These are phyloP conservation scores for Seiridium unicorne DNA, from an alignment of 2,329 filamentous ascomycete genomes.

Conservation along the genomic window DNA sequence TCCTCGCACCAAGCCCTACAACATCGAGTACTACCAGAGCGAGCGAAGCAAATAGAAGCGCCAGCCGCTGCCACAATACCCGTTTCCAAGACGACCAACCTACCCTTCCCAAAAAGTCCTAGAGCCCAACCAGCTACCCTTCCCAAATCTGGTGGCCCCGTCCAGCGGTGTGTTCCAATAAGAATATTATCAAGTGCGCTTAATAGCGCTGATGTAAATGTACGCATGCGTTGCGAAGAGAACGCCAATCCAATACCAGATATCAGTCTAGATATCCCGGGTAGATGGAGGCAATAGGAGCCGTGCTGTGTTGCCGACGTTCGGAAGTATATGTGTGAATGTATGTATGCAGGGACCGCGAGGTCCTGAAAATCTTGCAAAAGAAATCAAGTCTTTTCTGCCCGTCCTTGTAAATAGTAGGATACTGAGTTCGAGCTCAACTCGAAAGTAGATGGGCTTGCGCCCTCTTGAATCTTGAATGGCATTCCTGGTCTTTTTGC, in stretches of 20 bases:
- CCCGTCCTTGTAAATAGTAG: no score
- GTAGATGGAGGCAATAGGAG: constrained; percentile 10
- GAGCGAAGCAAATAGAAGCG: constrained; percentile 7
- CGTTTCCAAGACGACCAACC: neutral
- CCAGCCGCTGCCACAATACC: constrained; percentile 13
- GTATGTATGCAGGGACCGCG: neutral
- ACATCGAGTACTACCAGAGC: neutral
- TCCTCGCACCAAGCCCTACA: no score
- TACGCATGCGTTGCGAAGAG: neutral
- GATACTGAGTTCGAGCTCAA: neutral
- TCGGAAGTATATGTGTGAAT: neutral
- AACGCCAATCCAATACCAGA: neutral
- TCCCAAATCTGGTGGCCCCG: neutral
- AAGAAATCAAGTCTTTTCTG: constrained; percentile 19
- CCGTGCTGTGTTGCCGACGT: constrained; percentile 18
- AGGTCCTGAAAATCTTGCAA: neutral
- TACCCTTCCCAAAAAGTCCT: neutral
- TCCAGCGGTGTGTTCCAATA: neutral
- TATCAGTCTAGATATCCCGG: neutral
- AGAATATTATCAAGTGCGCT: neutral
- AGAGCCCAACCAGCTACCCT: no score
- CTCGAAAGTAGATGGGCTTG: constrained; percentile 16
- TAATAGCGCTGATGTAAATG: neutral
- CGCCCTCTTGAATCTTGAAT: constrained; percentile 23
- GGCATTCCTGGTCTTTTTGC: constrained; percentile 13